These are phyloP conservation scores for Psilocybe subaeruginosa DNA, from an alignment of 768 basidiomycete genomes.

Conservation along the genomic window DNA sequence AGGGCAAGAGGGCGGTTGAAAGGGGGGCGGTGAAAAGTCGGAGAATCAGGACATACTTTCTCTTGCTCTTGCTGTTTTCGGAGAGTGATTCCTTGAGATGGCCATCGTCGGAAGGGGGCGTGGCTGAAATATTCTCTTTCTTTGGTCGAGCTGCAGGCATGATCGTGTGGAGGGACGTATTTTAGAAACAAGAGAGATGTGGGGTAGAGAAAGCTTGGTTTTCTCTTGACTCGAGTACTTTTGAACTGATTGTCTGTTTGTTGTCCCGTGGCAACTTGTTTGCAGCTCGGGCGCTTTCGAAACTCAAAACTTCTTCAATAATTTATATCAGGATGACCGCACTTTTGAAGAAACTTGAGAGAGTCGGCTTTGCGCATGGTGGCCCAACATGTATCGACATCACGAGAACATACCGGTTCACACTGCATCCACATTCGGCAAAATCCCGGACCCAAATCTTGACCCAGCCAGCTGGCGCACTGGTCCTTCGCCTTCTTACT, in stretches of 20 bases:
- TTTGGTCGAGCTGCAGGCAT: conserved; percentile 74
- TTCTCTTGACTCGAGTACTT: conserved; percentile 30
- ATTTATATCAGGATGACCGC: conserved; percentile 39
- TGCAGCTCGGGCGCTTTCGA: conserved; percentile 40
- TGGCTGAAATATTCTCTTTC: conserved; percentile 64
- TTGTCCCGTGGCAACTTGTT: conserved; percentile 45
- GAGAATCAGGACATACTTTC: conserved; percentile 68
- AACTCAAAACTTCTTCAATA: conserved; percentile 37
- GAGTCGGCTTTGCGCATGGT: conserved; percentile 22
- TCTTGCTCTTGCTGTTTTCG: conserved; percentile 77
- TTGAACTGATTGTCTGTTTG: conserved; percentile 41
- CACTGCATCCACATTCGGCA: conserved; percentile 37
- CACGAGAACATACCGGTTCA: conserved; percentile 41
- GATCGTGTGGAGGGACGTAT: conserved; percentile 33
- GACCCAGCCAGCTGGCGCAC: conserved; percentile 33
- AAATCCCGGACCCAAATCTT: conserved; percentile 41
- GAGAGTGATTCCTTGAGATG: conserved; percentile 53
- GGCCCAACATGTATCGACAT: conserved; percentile 30
- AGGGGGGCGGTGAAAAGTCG: conserved; percentile 60
- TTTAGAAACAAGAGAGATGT: conserved; percentile 32
- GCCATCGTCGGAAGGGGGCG: conserved; percentile 68
- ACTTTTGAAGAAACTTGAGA: conserved; percentile 29
- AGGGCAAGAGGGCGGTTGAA: conserved; percentile 30
- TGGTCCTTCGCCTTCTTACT: conserved; percentile 26
- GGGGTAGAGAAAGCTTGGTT: conserved; percentile 28